Percentiles rank a stretch among this genome's conserved stretches.
phyloP scores from a whole-genome alignment of 495 filamentous ascomycete species.

The Penicillium atrosanguineum region DNA sequence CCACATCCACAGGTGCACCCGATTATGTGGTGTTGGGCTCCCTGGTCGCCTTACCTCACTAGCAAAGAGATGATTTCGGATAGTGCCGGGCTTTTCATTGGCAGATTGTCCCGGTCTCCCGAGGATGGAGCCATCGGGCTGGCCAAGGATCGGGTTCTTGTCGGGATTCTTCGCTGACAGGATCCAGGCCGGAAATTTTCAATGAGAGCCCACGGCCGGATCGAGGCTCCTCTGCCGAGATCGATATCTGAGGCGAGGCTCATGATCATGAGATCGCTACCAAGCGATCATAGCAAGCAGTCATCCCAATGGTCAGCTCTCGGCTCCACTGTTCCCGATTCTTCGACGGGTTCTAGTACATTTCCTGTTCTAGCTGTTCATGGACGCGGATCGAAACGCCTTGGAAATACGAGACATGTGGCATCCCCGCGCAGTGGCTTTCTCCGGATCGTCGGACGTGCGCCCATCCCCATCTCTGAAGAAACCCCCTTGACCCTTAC shows the following conservation, averaged over 20 bases:
- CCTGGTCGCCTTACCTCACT: background rate
- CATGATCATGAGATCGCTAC: background rate
- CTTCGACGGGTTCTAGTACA: no score
- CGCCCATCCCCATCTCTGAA: no score
- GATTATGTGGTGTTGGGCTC: background rate
- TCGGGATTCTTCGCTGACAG: background rate
- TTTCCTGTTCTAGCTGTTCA: no score
- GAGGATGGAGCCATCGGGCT: background rate
- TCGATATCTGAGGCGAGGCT: background rate
- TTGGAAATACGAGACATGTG: no score
- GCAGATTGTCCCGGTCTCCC: background rate
- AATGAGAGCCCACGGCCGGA: background rate
- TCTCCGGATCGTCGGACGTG: no score
- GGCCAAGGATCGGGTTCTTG: background rate
- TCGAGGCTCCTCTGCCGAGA: background rate
- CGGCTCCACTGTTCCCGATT: background rate
- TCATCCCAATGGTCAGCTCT: background rate
- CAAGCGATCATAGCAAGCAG: background rate
- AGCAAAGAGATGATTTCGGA: background rate
- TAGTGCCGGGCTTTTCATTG: background rate
- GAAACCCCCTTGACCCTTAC: no score
- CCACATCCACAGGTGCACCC: background rate
- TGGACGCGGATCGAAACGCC: no score
- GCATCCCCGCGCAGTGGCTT: no score
- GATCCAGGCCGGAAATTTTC: background rate